A percentile compares a stretch with the other conserved stretches of the same genome.
These are phyloP conservation scores for Kalmusia sp. DNA, from an alignment of 2,329 filamentous ascomycete genomes.

Conservation along the genomic window DNA sequence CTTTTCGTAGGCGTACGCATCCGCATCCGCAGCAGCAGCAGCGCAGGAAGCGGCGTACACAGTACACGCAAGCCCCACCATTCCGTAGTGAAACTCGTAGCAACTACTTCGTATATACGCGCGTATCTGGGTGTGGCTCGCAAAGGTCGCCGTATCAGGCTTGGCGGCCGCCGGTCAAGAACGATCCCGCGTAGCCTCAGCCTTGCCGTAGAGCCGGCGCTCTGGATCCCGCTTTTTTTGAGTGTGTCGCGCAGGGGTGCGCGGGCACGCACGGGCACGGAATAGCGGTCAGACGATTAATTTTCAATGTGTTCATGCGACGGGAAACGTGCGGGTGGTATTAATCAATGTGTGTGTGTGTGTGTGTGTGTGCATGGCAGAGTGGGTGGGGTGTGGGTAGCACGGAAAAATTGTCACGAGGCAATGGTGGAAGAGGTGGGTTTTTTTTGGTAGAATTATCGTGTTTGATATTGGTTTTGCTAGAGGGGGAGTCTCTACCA, in stretches of 20 bases:
- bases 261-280: slow-evolving; percentile 1
- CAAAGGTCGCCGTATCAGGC: neutral
- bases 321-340: neutral
- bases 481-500: slow-evolving; percentile 8
- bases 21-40: no score
- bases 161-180: neutral
- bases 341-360: neutral
- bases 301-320: neutral
- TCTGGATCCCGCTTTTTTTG: slow-evolving; percentile 2
- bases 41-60: neutral
- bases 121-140: neutral
- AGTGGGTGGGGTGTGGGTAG: neutral
- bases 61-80: neutral
- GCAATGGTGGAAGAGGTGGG: neutral
- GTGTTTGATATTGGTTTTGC: slow-evolving; percentile 6
- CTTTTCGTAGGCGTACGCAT: neutral
- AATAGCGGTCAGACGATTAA: slow-evolving; percentile 2
- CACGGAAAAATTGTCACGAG: neutral
- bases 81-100: no score
- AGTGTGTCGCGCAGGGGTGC: slow-evolving; percentile 3
- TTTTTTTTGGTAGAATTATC: slow-evolving; percentile 11
- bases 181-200: slow-evolving; percentile 4
- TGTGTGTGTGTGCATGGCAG: no score
- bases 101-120: no score
- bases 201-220: slow-evolving; percentile 6